Percentiles rank a stretch among this genome's conserved stretches.
Evolutionary conservation across 169 alveolate genomes (phyloP).

Genomic region (Miamiensis avidus): DNA sequence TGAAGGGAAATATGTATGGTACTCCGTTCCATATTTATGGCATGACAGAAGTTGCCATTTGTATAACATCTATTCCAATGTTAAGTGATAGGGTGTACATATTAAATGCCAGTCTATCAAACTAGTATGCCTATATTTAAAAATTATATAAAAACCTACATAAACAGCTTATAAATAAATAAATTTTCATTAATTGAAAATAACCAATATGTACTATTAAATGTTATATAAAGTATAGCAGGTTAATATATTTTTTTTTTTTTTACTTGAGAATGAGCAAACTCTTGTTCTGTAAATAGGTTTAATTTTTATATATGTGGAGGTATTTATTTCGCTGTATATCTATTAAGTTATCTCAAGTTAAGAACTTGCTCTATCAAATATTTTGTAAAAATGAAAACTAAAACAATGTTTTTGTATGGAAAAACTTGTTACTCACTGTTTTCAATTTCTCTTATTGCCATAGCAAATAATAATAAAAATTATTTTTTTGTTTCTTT

Average conservation of each 20-base stretch:
- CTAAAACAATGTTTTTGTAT: background rate
- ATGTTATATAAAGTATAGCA: too few relatives aligned
- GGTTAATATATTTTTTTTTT: too few relatives aligned
- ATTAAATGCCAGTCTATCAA: constrained; percentile 4
- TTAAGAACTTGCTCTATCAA: constrained; percentile 9
- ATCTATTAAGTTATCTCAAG: constrained; percentile 5
- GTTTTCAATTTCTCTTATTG: background rate
- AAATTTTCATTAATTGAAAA: background rate
- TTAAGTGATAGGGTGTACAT: constrained; percentile 29
- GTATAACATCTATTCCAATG: constrained; percentile 27
- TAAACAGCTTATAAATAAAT: background rate
- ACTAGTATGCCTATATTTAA: background rate
- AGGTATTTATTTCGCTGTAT: constrained; percentile 6
- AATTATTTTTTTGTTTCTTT: too few relatives aligned
- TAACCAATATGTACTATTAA: background rate
- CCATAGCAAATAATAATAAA: too few relatives aligned
- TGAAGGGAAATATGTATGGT: constrained; percentile 8
- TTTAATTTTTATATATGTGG: constrained; percentile 11
- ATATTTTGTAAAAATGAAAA: constrained; percentile 20
- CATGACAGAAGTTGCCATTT: constrained; percentile 16
- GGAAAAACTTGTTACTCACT: background rate
- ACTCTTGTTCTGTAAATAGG: constrained; percentile 1
- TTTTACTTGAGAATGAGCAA: background rate
- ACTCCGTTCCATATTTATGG: constrained; percentile 41
- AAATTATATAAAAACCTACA: background rate